These are phyloP conservation scores for Heliosperma pusillum DNA, from an alignment of 148 eudicot species.

Conservation along the genomic window DNA sequence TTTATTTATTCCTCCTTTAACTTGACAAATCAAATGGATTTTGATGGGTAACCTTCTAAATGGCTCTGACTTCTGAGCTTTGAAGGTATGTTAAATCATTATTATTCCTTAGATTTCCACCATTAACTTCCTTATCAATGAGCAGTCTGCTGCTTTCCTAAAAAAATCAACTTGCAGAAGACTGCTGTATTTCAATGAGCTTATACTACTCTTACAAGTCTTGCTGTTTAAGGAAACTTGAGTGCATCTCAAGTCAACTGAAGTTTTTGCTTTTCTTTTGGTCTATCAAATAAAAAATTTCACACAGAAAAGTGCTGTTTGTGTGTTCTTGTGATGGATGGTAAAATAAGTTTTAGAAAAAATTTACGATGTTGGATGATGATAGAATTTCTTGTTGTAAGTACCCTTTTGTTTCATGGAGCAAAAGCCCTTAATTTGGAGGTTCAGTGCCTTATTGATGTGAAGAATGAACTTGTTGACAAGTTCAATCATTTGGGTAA, in stretches of 20 bases:
- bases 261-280: neutral
- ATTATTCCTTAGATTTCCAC: conserved; percentile 10
- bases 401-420: conserved; percentile 33
- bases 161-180: neutral
- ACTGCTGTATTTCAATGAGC: conserved; percentile 5
- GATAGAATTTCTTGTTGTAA: conserved; percentile 28
- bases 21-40: conserved; percentile 1
- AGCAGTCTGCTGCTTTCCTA: neutral
- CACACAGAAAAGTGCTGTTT: neutral
- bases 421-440: conserved; percentile 60
- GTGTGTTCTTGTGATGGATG: conserved; percentile 25
- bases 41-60: conserved; percentile 14
- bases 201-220: conserved; percentile 7
- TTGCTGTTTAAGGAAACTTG: neutral
- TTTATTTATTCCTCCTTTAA: neutral
- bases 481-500: conserved; percentile 37
- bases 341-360: conserved; percentile 6
- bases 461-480: conserved; percentile 54
- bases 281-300: neutral
- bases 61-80: conserved; percentile 6
- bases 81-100: conserved; percentile 25
- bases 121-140: conserved; percentile 28
- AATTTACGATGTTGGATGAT: conserved; percentile 11
- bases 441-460: conserved; percentile 53
- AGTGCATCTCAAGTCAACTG: neutral